A percentile compares a stretch with the other conserved stretches of the same genome.
Evolutionary conservation across 2,329 filamentous ascomycete species (phyloP).

Genomic region (Pezicula neosporulosa): DNA sequence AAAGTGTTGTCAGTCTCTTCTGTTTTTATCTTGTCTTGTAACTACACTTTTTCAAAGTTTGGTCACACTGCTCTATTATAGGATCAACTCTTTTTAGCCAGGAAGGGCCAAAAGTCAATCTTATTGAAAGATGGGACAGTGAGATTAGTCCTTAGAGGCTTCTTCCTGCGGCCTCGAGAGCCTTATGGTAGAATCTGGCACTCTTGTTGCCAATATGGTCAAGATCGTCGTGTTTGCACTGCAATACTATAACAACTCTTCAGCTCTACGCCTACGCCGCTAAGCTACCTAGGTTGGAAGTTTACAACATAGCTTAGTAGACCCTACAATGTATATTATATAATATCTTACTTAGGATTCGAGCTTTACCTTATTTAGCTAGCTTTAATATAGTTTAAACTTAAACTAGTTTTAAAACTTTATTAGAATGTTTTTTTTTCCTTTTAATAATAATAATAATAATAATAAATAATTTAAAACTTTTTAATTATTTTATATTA

Average conservation of each 20-base stretch:
- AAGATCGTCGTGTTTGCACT: not conserved
- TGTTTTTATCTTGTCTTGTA: not conserved
- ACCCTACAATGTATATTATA: too few relatives aligned
- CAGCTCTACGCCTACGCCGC: not conserved
- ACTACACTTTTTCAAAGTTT: not conserved
- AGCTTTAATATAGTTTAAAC: too few relatives aligned
- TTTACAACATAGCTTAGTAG: too few relatives aligned
- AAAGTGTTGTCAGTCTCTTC: not conserved
- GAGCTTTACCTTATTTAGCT: too few relatives aligned
- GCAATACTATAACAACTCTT: not conserved
- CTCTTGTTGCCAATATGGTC: not conserved
- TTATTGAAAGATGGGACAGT: not conserved
- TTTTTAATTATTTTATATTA: too few relatives aligned
- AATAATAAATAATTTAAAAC: too few relatives aligned
- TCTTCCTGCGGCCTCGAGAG: not conserved
- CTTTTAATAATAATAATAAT: too few relatives aligned
- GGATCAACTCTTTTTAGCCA: not conserved
- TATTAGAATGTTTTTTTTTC: too few relatives aligned
- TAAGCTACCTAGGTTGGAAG: too few relatives aligned
- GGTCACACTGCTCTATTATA: not conserved
- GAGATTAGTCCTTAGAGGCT: not conserved
- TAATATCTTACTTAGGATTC: too few relatives aligned
- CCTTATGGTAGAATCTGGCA: not conserved
- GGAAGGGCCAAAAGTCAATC: not conserved
- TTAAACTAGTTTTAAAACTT: too few relatives aligned